These are phyloP conservation scores for Thymus quinquecostatus DNA, from an alignment of 257 asterid genomes.

Conservation along the genomic window DNA sequence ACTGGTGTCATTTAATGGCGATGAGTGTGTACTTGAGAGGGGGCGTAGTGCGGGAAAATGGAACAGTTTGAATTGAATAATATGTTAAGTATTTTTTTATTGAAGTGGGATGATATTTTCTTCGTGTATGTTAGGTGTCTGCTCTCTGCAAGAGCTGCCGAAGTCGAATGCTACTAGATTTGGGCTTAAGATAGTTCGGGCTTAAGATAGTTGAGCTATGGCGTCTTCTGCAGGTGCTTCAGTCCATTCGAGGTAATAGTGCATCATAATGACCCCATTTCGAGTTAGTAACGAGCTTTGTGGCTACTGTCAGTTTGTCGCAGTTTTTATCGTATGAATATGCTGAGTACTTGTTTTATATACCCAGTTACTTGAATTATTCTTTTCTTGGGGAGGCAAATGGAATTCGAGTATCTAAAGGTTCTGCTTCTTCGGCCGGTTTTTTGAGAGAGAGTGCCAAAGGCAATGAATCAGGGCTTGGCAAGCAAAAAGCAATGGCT, in stretches of 20 bases:
- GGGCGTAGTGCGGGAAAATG: not conserved
- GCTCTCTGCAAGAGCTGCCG: slow-evolving; percentile 26
- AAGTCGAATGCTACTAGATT: slow-evolving; percentile 29
- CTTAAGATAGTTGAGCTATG: slow-evolving; percentile 40
- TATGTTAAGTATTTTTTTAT: slow-evolving; percentile 10
- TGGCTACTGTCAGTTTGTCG: too few species aligned
- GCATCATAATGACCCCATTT: slow-evolving; percentile 2
- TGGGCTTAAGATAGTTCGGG: not conserved
- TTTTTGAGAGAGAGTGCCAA: slow-evolving; percentile 46
- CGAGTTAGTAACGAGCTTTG: not conserved
- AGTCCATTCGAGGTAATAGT: slow-evolving; percentile 45
- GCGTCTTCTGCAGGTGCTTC: slow-evolving; percentile 42
- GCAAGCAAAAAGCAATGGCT: slow-evolving; percentile 47
- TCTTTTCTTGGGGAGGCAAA: slow-evolving; percentile 49
- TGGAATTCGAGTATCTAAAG: slow-evolving; percentile 42
- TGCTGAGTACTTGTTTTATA: slow-evolving; percentile 1
- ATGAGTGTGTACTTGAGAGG: not conserved
- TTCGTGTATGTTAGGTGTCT: slow-evolving; percentile 15
- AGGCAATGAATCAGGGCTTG: slow-evolving; percentile 62
- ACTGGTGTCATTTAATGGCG: not conserved
- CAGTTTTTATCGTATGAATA: not conserved
- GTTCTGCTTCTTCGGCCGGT: slow-evolving; percentile 33
- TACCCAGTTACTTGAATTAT: slow-evolving; percentile 46
- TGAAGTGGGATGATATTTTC: not conserved
- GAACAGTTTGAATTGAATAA: slow-evolving; percentile 16